These are phyloP conservation scores for Zoysia japonica DNA, from an alignment of 176 grass and related monocot genomes.

Conservation along the genomic window DNA sequence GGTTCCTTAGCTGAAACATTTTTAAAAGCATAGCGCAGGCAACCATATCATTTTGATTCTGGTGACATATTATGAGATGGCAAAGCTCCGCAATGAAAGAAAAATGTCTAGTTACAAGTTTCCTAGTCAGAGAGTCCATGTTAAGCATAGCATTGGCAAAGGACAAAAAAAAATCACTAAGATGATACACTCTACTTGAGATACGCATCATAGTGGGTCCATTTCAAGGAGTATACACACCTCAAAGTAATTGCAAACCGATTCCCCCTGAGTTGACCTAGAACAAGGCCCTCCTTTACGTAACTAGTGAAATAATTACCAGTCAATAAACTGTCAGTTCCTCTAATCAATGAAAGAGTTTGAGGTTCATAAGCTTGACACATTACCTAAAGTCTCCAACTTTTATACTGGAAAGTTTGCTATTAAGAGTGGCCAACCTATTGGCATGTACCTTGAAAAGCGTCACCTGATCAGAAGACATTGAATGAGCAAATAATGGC, in stretches of 20 bases:
- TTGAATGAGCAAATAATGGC: slow-evolving; percentile 20
- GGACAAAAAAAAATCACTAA: neutral
- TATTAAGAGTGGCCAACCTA: slow-evolving; percentile 79
- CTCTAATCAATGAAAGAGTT: neutral
- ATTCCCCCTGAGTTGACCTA: slow-evolving; percentile 84
- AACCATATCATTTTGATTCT: neutral
- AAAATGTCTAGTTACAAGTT: neutral
- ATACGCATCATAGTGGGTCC: slow-evolving; percentile 2
- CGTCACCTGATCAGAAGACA: slow-evolving; percentile 63
- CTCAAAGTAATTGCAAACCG: slow-evolving; percentile 88
- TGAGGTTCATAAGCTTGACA: slow-evolving; percentile 28
- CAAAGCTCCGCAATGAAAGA: neutral
- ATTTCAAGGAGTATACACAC: slow-evolving; percentile 38
- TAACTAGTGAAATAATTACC: slow-evolving; percentile 55
- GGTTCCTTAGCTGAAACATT: slow-evolving; percentile 21
- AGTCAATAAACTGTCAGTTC: slow-evolving; percentile 28
- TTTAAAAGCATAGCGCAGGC: neutral
- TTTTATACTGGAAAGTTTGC: slow-evolving; percentile 75
- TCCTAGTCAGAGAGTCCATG: neutral
- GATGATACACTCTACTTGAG: neutral
- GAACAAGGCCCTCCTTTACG: slow-evolving; percentile 73
- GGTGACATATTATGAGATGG: neutral
- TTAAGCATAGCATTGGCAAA: slow-evolving; percentile 18
- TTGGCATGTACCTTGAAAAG: slow-evolving; percentile 81
- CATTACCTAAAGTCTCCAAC: slow-evolving; percentile 91